These are phyloP conservation scores for Fusarium neocosmosporiellum DNA, from an alignment of 2,329 filamentous ascomycete genomes.

Conservation along the genomic window DNA sequence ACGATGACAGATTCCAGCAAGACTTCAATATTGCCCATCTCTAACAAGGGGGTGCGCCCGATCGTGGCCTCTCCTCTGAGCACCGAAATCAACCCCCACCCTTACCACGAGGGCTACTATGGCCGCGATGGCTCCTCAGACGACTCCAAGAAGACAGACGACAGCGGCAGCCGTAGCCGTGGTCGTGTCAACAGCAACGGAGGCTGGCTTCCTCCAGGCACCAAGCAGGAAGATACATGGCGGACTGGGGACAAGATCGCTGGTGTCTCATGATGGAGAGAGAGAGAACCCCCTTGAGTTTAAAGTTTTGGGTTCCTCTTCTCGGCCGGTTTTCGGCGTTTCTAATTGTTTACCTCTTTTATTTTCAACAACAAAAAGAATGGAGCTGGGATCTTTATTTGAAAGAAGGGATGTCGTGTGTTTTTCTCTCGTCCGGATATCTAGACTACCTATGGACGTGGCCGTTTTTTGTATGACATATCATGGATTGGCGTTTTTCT, in stretches of 20 bases:
- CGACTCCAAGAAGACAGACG: conserved; percentile 69
- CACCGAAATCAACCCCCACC: conserved; percentile 48
- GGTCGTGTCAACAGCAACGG: conserved; percentile 52
- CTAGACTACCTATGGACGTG: conserved; percentile 21
- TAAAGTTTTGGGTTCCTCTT: conserved; percentile 4
- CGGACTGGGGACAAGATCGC: conserved; percentile 51
- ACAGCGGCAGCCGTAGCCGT: conserved; percentile 55
- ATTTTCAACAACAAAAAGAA: conserved; percentile 7
- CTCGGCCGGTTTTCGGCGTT: conserved; percentile 1
- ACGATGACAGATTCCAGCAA: conserved; percentile 61
- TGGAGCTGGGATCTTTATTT: conserved; percentile 14
- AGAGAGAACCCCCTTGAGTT: background rate
- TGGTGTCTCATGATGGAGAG: conserved; percentile 37
- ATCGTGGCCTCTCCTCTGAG: conserved; percentile 38
- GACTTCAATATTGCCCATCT: conserved; percentile 73
- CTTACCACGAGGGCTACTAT: conserved; percentile 60
- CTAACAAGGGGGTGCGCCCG: conserved; percentile 51
- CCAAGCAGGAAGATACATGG: conserved; percentile 90
- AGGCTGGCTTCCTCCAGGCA: conserved; percentile 81
- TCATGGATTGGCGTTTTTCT: conserved; percentile 34
- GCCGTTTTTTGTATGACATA: conserved; percentile 29
- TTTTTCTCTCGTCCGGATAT: conserved; percentile 14
- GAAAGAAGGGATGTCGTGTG: background rate
- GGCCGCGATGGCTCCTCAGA: conserved; percentile 49
- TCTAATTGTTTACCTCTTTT: conserved; percentile 10